Evolutionary conservation across 192 early-diverging fungal species (phyloP), one percentile per base, ranked within the genome.

Genomic region (Geranomyces michiganensis): DNA sequence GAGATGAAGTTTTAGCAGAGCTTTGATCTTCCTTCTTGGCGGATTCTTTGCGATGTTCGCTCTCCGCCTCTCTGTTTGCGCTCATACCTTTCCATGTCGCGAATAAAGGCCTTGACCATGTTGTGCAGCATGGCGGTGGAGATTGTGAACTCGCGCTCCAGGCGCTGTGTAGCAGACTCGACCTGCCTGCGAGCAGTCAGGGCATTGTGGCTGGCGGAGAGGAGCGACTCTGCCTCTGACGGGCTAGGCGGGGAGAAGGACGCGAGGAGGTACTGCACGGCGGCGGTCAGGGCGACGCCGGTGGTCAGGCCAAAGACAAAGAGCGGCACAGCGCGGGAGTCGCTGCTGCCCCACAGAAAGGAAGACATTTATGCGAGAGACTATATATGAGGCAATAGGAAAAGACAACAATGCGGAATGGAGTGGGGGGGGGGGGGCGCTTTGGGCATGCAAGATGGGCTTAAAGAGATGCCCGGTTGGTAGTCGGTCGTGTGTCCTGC

Each of bases 281-380:
- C 60, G 27, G 75, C 75, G 24, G 62, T 61, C 36, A 76, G 36
- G 30, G 69, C 62, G 62, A 76, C 51, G 21, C 75, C 75, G 13
- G 75, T 71, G 31, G 75, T 71, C 15, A 76, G 44, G 56, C 68
- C 75, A 48, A 76, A 69, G 19, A 65, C 43, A 61, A 76, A 76
- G n/a, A 70, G 21, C 19, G 63, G 56, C 41, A 64, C 33, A n/a
- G n/a, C n/a, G 8, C 70, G 22, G 62, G 63, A 47, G 48, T 72
- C 70, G n/a, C n/a, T n/a, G n/a, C 26, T 36, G 36, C 1, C 17
- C 68, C 68, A 70, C 22, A 70, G 41, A 41, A 41, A 41, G 55
- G 24, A 36, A 6, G 60, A 62, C 60, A 62, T 62, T 53, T 53
- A 41, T 41, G 36, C 36, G 36, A n/a, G n/a, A n/a, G n/a, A n/a